Evolutionary conservation across 1,139 yeast species (phyloP).

Genomic region (Meyerozyma athensensis): DNA sequence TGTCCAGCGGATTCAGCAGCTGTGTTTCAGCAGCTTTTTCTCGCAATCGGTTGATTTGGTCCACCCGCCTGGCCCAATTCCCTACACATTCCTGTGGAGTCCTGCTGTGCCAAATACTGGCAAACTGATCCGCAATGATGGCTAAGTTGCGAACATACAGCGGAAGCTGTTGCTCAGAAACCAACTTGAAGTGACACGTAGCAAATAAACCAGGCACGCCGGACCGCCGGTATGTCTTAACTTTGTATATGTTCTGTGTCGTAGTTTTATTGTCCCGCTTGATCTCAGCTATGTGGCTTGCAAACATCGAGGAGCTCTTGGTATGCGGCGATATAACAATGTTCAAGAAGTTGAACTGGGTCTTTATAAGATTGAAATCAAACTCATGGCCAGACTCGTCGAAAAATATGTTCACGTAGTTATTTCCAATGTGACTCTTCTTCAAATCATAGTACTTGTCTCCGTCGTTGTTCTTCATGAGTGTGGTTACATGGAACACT

Average conservation of each 20-base stretch:
- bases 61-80: conserved; percentile 65
- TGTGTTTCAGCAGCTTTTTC: conserved; percentile 36
- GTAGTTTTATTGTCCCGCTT: neutral
- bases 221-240: conserved; percentile 57
- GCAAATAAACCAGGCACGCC: conserved; percentile 78
- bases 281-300: neutral
- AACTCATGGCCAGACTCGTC: conserved; percentile 67
- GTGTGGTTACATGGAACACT: conserved; percentile 72
- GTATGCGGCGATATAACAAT: conserved; percentile 71
- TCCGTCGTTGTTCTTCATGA: conserved; percentile 50
- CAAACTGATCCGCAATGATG: conserved; percentile 65
- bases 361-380: conserved; percentile 64
- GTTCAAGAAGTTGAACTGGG: conserved; percentile 80
- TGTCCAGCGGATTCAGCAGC: neutral
- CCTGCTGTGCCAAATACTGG: conserved; percentile 64
- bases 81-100: conserved; percentile 47
- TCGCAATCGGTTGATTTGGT: conserved; percentile 49
- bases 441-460: conserved; percentile 51
- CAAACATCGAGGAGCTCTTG: conserved; percentile 3
- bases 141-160: conserved; percentile 63
- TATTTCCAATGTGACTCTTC: conserved; percentile 83
- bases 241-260: conserved; percentile 41
- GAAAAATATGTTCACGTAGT: conserved; percentile 74
- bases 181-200: conserved; percentile 67
- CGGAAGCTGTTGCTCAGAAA: conserved; percentile 57